Conservation (phyloP, 2,329 filamentous ascomycete genomes). For the Aschersonia sp. region DNA sequence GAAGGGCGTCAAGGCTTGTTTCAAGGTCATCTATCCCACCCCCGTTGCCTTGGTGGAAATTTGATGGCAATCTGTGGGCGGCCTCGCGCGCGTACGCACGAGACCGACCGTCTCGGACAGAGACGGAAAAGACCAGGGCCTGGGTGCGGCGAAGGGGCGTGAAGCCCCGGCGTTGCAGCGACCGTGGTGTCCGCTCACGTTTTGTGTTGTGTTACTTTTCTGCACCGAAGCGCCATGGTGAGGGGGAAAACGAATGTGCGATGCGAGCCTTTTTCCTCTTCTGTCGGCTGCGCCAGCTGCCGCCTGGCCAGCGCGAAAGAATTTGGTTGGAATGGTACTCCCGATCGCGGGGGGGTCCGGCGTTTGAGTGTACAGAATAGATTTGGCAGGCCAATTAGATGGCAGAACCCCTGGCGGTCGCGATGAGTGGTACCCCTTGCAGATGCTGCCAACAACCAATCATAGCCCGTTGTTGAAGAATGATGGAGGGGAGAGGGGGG, state of each 20-base stretch:
- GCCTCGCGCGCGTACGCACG: no score
- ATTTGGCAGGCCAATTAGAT: not conserved
- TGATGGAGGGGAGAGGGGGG: no score
- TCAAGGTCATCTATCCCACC: not conserved
- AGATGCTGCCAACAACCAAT: not conserved
- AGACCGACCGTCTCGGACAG: no score
- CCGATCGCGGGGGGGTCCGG: not conserved
- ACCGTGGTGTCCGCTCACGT: no score
- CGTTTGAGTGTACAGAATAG: not conserved
- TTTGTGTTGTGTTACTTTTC: no score
- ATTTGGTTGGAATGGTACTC: not conserved
- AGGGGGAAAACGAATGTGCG: no score
- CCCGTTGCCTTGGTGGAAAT: not conserved
- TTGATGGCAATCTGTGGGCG: not conserved
- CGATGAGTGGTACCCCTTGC: not conserved
- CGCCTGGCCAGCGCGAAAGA: not conserved
- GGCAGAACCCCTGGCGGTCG: not conserved
- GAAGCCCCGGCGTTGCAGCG: no score
- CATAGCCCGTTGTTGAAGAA: no score
- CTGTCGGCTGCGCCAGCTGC: not conserved
- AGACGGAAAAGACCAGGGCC: no score
- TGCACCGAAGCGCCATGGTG: no score
- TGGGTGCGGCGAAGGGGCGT: no score
- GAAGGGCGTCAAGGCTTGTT: slow-evolving; percentile 3
- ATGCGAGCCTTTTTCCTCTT: no score